Evolutionary conservation across 495 filamentous ascomycete genomes (phyloP).

Genomic region (Penicillium salamii): DNA sequence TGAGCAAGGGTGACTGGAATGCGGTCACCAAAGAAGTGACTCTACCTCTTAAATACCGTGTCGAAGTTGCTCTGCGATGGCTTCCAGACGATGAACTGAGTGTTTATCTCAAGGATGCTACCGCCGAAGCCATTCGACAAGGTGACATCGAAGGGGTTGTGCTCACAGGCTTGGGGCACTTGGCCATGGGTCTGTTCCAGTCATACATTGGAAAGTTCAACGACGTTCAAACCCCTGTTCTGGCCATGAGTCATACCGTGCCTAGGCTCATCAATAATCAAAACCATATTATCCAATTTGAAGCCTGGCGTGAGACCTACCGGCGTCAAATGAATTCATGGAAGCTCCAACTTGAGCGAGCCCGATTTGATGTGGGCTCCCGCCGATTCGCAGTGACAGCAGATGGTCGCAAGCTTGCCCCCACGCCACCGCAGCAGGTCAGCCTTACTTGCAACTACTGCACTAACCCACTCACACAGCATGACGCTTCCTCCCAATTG

Average conservation of each 20-base stretch:
- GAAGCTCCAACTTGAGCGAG: conserved; percentile 62
- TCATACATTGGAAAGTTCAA: conserved; percentile 83
- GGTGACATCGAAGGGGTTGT: conserved; percentile 89
- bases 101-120: conserved; percentile 63
- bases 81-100: conserved; percentile 75
- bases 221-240: conserved; percentile 85
- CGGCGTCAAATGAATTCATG: conserved; percentile 74
- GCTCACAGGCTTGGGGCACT: conserved; percentile 78
- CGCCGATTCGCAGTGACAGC: conserved; percentile 61
- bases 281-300: conserved; percentile 53
- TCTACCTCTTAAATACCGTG: conserved; percentile 78
- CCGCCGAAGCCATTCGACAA: conserved; percentile 58
- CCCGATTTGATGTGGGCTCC: conserved; percentile 56
- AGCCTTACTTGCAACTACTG: conserved; percentile 83
- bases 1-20: conserved; percentile 84
- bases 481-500: conserved; percentile 37
- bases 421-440: conserved; percentile 69
- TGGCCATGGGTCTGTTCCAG: conserved; percentile 77
- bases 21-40: conserved; percentile 77
- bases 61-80: conserved; percentile 82
- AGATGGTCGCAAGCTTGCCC: conserved; percentile 61
- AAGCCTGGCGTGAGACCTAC: conserved; percentile 80
- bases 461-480: conserved; percentile 51
- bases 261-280: conserved; percentile 77
- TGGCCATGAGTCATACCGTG: conserved; percentile 76